Percentiles rank a stretch among this genome's conserved stretches.
Conservation (phyloP, 1,139 yeast genomes). For the Sugiyamaella japonica region DNA sequence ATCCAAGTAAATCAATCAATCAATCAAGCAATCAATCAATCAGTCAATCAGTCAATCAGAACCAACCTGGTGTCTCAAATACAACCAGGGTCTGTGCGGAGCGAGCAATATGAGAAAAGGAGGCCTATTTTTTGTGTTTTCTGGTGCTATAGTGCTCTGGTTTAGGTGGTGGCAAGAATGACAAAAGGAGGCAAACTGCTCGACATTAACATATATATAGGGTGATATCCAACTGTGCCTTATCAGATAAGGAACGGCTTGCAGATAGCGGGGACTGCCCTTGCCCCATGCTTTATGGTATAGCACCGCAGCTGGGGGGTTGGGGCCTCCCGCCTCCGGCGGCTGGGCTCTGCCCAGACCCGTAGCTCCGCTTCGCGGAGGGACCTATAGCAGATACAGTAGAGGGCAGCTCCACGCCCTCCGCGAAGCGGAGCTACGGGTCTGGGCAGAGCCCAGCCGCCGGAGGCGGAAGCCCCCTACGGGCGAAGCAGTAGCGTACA, state of each 20-base stretch:
- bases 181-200: background rate
- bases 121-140: background rate
- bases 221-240: background rate
- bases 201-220: background rate
- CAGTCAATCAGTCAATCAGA: background rate
- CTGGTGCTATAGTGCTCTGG: background rate
- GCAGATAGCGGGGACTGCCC: background rate
- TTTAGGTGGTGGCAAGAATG: background rate
- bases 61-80: background rate
- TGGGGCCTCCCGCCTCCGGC: background rate
- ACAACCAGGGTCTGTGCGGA: background rate
- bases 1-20: too few species aligned
- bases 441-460: conserved; percentile 12
- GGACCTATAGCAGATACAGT: background rate
- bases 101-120: background rate
- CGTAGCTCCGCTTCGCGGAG: background rate
- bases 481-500: background rate
- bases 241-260: background rate
- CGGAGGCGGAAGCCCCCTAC: conserved; percentile 8
- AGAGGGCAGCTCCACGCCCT: background rate
- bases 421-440: conserved; percentile 1
- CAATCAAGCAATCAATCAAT: background rate
- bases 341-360: background rate
- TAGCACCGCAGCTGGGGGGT: background rate
- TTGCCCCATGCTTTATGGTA: background rate